A percentile compares a stretch with the other conserved stretches of the same genome.
Evolutionary conservation across 305 asterid species (phyloP).

Genomic region (Euphrasia arctica): DNA sequence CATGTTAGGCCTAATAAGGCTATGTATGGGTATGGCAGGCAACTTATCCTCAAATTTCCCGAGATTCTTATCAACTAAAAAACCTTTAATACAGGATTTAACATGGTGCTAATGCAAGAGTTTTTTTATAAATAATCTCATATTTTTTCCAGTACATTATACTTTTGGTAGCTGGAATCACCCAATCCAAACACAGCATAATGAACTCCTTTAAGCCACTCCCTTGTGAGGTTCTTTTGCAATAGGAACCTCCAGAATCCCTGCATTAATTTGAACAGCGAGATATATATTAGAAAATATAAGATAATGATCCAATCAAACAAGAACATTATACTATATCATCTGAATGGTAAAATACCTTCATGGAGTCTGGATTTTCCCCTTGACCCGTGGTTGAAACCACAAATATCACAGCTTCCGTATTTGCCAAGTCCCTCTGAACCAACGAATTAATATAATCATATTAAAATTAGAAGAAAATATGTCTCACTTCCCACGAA

Average conservation of each 20-base stretch:
- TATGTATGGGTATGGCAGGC: background rate
- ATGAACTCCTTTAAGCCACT: conserved; percentile 80
- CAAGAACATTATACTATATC: conserved; percentile 8
- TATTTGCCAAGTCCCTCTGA: conserved; percentile 55
- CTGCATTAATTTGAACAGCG: conserved; percentile 36
- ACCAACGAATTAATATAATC: conserved; percentile 15
- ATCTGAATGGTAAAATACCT: conserved; percentile 43
- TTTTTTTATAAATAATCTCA: too few species aligned
- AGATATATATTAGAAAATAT: conserved; percentile 4
- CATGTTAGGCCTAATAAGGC: background rate
- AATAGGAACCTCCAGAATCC: conserved; percentile 88
- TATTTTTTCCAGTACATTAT: conserved; percentile 59
- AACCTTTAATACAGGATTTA: background rate
- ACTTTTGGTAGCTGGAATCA: conserved; percentile 95
- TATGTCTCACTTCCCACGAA: background rate
- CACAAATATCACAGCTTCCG: conserved; percentile 62
- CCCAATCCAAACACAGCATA: conserved; percentile 97
- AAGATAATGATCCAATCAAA: conserved; percentile 18
- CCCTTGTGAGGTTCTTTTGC: conserved; percentile 64
- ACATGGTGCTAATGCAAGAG: too few species aligned
- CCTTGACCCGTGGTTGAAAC: conserved; percentile 99
- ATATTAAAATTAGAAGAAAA: background rate
- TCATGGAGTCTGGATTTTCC: conserved; percentile 85
- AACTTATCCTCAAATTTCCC: conserved; percentile 6
- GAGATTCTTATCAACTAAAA: conserved; percentile 9